A percentile compares a stretch with the other conserved stretches of the same genome.
phyloP scores from a whole-genome alignment of 495 filamentous ascomycete genomes.

The Lepraria neglecta region DNA sequence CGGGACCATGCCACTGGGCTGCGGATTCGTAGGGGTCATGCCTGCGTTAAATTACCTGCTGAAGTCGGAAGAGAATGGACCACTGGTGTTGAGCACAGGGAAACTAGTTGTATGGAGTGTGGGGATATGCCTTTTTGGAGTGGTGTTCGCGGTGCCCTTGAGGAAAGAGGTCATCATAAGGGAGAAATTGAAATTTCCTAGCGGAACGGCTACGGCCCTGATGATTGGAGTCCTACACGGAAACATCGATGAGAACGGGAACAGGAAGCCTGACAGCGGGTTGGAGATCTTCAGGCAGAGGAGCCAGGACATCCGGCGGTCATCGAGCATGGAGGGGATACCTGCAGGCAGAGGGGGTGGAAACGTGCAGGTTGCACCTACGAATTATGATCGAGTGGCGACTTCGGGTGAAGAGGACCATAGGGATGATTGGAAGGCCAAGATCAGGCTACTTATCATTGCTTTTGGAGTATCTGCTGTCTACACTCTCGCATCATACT shows the following conservation, averaged over 20 bases:
- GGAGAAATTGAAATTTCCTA: constrained; percentile 89
- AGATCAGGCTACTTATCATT: constrained; percentile 53
- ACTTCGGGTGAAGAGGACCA: constrained; percentile 34
- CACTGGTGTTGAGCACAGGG: constrained; percentile 61
- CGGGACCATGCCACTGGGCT: constrained; percentile 94
- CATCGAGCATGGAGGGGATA: constrained; percentile 18
- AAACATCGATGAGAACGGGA: constrained; percentile 33
- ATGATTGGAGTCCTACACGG: constrained; percentile 88
- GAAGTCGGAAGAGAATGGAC: constrained; percentile 60
- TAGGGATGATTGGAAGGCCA: constrained; percentile 53
- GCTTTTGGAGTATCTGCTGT: constrained; percentile 54
- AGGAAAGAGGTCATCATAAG: constrained; percentile 83
- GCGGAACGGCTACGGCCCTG: constrained; percentile 88
- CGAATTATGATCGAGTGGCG: constrained; percentile 11
- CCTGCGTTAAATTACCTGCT: constrained; percentile 87
- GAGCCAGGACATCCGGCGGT: constrained; percentile 26
- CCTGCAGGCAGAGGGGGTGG: constrained; percentile 17
- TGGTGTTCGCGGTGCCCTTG: constrained; percentile 87
- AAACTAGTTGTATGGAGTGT: constrained; percentile 83
- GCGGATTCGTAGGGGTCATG: constrained; percentile 90
- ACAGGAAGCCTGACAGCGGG: constrained; percentile 26
- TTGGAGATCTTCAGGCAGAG: constrained; percentile 29
- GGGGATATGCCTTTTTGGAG: constrained; percentile 90
- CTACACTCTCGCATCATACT: constrained; percentile 82
- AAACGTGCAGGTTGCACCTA: constrained; percentile 7